Conservation (phyloP, 2,329 filamentous ascomycete genomes). For the Cadophora sp. region DNA sequence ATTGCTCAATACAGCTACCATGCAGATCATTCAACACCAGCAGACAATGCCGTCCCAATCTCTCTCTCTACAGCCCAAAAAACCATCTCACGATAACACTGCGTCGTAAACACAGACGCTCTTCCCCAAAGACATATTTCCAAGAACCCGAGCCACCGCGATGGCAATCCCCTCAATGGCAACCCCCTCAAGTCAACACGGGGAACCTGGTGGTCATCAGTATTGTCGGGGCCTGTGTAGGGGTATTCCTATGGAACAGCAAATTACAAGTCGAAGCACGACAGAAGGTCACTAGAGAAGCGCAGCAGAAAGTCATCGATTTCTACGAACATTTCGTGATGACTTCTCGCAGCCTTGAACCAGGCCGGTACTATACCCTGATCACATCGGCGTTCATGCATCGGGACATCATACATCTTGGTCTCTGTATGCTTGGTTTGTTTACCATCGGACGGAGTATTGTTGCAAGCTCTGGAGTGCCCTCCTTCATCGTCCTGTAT, state of each 20-base stretch:
- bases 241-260: constrained; percentile 9
- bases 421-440: constrained; percentile 43
- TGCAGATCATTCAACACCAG: constrained; percentile 8
- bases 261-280: not conserved
- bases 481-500: constrained; percentile 27
- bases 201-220: constrained; percentile 15
- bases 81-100: not conserved
- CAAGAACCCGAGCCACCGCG: not conserved
- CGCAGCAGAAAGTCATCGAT: constrained; percentile 4
- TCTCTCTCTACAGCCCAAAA: not conserved
- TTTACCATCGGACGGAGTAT: constrained; percentile 39
- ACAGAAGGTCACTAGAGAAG: constrained; percentile 1
- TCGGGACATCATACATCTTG: constrained; percentile 39
- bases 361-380: constrained; percentile 39
- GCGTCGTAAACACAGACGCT: not conserved
- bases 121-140: not conserved
- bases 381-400: constrained; percentile 46
- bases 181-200: not conserved
- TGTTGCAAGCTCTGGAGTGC: constrained; percentile 16
- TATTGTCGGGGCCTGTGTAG: constrained; percentile 23
- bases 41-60: not conserved
- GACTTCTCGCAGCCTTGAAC: constrained; percentile 21
- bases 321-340: constrained; percentile 24
- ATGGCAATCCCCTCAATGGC: not conserved
- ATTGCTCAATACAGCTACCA: constrained; percentile 4